phyloP scores from a whole-genome alignment of 306 rosid species.

The Vachellia collinsii region DNA sequence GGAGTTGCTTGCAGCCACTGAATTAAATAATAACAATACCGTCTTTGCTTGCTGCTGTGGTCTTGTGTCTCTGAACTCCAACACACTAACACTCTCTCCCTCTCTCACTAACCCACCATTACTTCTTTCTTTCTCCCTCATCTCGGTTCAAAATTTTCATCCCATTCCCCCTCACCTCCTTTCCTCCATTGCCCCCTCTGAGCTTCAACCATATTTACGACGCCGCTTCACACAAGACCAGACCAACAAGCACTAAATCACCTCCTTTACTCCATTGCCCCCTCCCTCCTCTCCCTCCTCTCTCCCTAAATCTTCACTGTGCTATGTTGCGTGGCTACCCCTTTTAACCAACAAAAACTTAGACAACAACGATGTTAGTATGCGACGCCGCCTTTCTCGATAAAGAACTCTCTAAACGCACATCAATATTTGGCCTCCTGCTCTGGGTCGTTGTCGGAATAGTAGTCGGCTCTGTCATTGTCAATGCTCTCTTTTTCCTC shows the following conservation, averaged over 20 bases:
- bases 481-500: slow-evolving; percentile 77
- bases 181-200: neutral
- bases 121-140: slow-evolving; percentile 25
- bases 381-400: slow-evolving; percentile 81
- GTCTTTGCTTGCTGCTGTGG: neutral
- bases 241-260: too few species aligned
- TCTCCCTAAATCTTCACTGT: neutral
- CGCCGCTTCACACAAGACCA: too few species aligned
- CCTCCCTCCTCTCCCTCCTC: too few species aligned
- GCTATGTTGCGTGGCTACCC: neutral
- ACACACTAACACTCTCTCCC: neutral
- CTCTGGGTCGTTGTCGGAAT: slow-evolving; percentile 94
- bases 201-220: neutral
- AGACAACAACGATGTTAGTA: slow-evolving; percentile 52
- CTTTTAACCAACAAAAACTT: neutral
- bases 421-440: slow-evolving; percentile 88
- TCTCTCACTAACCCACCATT: neutral
- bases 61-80: neutral
- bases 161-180: slow-evolving; percentile 8
- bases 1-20: neutral
- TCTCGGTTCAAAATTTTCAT: slow-evolving; percentile 17
- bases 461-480: slow-evolving; percentile 70
- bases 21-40: neutral
- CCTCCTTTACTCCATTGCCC: too few species aligned
- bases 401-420: slow-evolving; percentile 72